Evolutionary conservation across 2,329 filamentous ascomycete species (phyloP), one percentile per base, ranked within the genome.

Genomic region (Aureobasidium sp.): DNA sequence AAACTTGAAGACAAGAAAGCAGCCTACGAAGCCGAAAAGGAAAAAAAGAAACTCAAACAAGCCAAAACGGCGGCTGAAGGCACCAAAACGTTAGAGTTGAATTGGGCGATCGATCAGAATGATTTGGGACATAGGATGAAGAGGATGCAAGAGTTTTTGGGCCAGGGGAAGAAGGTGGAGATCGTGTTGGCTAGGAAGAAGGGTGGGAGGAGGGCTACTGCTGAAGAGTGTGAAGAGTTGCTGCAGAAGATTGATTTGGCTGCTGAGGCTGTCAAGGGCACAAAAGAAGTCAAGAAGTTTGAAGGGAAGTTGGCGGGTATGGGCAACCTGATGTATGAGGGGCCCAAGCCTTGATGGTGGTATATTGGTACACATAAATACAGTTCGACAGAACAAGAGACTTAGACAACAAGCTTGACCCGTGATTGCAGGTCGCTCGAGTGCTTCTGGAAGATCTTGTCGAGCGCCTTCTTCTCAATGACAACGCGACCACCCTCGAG

Each of bases 401-500:
- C 8, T 55, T 27, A 61, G 1, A 48, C 58, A 3, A 45, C 47
- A 32, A 52, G 16, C 58, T 53, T 52, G 47, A 61, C 48, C 37
- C 32, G 42, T 48, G 58, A 42, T 7, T 9, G 10, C 13, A 63
- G 42, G 72, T 91, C 88, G 70, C 83, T 87, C 77, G 87, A 82
- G 72, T 96, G 91, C 66, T 81, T 76, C 71, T 80, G 76, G 69
- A 97, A 81, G 72, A 97, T 85, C 72, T 84, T 81, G 73, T 86
- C 82, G 70, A 99, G 79, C 39, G 93, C 93, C 45, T 79, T 77
- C 73, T 88, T 85, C 82, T 99, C 94, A 69, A 99, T 85, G 63
- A 99, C 86, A 64, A 99, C 79, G 69, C 91, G 86, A 59, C 89
- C 89, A 59, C 87, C 86, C 78, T 94, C 90, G 67, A 99, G 77